A percentile compares a stretch with the other conserved stretches of the same genome.
phyloP scores from a whole-genome alignment of 2,329 filamentous ascomycete species.

The Bipolaris cookei region DNA sequence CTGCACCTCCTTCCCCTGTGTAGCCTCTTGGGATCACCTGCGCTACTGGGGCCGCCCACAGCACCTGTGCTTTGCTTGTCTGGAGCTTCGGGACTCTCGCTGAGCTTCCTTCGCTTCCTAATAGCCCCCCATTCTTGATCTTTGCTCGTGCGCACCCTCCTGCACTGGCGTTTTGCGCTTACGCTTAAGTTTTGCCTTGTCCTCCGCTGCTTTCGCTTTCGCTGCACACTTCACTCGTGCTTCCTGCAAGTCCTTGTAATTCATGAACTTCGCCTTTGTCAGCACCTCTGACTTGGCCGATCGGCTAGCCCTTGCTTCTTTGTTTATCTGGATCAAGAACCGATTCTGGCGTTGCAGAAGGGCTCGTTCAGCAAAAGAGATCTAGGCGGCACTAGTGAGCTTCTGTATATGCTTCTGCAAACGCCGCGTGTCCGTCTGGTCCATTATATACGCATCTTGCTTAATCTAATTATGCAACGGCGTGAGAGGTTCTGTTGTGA shows the following conservation, averaged over 20 bases:
- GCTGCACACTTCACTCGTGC: not conserved
- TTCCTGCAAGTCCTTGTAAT: not conserved
- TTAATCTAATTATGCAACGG: slow-evolving; percentile 26
- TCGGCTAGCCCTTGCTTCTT: not conserved
- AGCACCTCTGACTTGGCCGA: not conserved
- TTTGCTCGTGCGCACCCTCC: too few species aligned
- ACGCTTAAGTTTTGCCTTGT: not conserved
- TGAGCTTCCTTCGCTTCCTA: too few species aligned
- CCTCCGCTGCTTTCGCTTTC: not conserved
- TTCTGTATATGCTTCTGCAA: not conserved
- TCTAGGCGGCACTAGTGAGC: not conserved
- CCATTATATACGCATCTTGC: slow-evolving; percentile 20
- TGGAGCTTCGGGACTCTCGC: too few species aligned
- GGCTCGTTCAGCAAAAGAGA: too few species aligned
- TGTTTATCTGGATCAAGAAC: not conserved
- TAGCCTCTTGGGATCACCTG: not conserved
- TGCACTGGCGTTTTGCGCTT: not conserved
- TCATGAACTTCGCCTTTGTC: not conserved
- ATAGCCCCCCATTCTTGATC: too few species aligned
- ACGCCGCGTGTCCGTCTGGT: not conserved
- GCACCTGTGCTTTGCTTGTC: too few species aligned
- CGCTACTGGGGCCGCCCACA: too few species aligned
- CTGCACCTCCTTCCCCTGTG: not conserved
- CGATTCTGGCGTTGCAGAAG: not conserved
- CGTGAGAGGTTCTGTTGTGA: slow-evolving; percentile 17